Evolutionary conservation across 345 rosid species (phyloP).

Genomic region (Murraya paniculata): DNA sequence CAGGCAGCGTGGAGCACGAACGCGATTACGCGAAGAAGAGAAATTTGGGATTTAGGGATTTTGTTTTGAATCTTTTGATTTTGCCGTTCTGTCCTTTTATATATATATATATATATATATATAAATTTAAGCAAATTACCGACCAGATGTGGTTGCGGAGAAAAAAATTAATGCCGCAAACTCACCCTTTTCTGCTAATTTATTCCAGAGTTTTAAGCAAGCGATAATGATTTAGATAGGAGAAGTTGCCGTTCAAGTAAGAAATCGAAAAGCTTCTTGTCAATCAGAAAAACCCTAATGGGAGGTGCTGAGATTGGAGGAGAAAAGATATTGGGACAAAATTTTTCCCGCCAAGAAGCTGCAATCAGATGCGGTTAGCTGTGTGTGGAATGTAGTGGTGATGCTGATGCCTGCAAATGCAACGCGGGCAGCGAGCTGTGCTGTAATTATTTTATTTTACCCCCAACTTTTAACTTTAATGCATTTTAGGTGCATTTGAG

Average conservation of each 20-base stretch:
- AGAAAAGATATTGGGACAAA: not conserved
- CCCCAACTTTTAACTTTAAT: too few species aligned
- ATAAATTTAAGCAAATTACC: too few species aligned
- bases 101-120: too few species aligned
- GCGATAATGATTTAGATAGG: not conserved
- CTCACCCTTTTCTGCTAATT: not conserved
- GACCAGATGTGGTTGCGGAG: too few species aligned
- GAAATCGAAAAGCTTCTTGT: not conserved
- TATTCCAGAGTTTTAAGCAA: not conserved
- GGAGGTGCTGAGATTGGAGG: not conserved
- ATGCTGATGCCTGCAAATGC: not conserved
- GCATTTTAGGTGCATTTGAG: too few species aligned
- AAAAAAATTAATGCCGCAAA: not conserved
- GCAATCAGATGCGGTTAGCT: not conserved
- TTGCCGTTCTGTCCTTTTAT: too few species aligned
- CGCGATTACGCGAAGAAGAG: too few species aligned
- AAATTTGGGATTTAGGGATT: too few species aligned
- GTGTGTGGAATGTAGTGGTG: not conserved
- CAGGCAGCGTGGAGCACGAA: too few species aligned
- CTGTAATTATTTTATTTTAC: too few species aligned
- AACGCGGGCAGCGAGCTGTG: too few species aligned
- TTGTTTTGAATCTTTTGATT: too few species aligned
- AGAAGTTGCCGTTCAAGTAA: not conserved
- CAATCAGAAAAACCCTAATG: slow-evolving; percentile 14
- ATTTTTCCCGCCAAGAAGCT: slow-evolving; percentile 26